Base-by-base conservation (phyloP, 225 moss, liverwort and hornwort species). In the Pleurozium schreberi region DNA sequence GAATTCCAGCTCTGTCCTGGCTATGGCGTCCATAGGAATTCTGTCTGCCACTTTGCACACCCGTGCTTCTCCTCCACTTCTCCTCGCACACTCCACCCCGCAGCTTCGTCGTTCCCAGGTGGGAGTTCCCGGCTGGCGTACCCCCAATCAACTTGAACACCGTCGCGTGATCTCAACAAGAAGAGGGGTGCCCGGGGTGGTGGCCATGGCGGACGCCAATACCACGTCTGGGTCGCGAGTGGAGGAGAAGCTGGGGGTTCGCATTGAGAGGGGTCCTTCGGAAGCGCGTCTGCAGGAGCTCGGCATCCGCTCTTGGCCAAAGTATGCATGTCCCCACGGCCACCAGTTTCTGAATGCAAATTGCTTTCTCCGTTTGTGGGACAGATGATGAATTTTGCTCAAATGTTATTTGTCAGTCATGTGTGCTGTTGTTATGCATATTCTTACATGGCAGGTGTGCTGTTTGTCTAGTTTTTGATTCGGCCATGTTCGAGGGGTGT, bases 211-310 rank as follows among this genome's bases (percentile, higher is more conserved):
- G 75, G 91, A 85, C 53, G 82, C 90, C 31, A 90, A 88, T 67
- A 84, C 88, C 19, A 87, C 90, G 31, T 89, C 89, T 25, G 93
- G 90, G 70, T 79, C 91, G 42, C 84, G 91, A 58, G 94, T 94
- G 81, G 93, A 92, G 92, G 93, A 93, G 90, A 94, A 90, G 85
- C 89, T 94, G 65, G 94, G 94, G 73, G 90, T 94, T 47, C 93
- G 88, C 79, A 89, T 94, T 33, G 94, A 94, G 87, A 85, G 92
- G 45, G 87, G 53, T 1, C 94, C 93, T 49, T 88, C 94, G 15
- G 94, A 93, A 67, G 82, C 92, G 61, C 93, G 94, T 26, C 91
- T 94, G 40, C 61, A 88, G 79, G 92, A 94, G 91, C 94, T 94
- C 75, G 91, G 94, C 59, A 87, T 93, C 63, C 94, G 91, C 58